These are phyloP conservation scores for Cunninghamia lanceolata DNA, from an alignment of 75 land plant genomes.

Conservation along the genomic window DNA sequence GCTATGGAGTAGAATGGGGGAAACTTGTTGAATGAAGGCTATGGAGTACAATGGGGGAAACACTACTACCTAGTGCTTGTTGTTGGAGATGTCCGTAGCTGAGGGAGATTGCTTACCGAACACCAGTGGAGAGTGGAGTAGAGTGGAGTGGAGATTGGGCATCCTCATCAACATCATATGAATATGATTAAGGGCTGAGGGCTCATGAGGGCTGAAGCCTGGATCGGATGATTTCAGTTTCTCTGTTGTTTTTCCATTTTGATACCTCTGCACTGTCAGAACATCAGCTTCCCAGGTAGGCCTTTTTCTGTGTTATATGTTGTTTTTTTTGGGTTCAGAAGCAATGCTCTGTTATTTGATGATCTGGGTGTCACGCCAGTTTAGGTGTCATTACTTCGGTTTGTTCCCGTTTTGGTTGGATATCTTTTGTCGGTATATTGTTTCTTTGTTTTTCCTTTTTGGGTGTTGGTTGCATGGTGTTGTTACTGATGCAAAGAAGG, in stretches of 20 bases:
- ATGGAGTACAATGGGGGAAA: background rate
- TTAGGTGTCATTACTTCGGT: background rate
- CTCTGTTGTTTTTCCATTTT: background rate
- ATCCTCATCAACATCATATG: background rate
- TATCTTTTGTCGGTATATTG: too few species aligned
- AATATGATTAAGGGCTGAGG: background rate
- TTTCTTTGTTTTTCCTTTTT: too few species aligned
- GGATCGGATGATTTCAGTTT: background rate
- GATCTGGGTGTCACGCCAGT: background rate
- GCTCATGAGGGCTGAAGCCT: background rate
- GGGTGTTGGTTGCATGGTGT: background rate
- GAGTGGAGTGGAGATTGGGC: background rate
- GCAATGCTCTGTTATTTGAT: background rate
- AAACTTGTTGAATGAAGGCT: background rate
- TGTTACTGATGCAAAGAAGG: background rate
- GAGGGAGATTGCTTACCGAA: slow-evolving; percentile 1
- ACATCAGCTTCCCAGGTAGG: background rate
- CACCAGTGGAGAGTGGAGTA: background rate
- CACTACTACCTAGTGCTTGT: background rate
- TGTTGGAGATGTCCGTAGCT: background rate
- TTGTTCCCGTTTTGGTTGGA: background rate
- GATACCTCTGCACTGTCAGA: background rate
- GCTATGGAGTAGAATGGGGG: background rate
- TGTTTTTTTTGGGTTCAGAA: background rate
- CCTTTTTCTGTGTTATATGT: background rate